Evolutionary conservation across 2,329 filamentous ascomycete species (phyloP).

Genomic region (Aspergillus alliaceus): DNA sequence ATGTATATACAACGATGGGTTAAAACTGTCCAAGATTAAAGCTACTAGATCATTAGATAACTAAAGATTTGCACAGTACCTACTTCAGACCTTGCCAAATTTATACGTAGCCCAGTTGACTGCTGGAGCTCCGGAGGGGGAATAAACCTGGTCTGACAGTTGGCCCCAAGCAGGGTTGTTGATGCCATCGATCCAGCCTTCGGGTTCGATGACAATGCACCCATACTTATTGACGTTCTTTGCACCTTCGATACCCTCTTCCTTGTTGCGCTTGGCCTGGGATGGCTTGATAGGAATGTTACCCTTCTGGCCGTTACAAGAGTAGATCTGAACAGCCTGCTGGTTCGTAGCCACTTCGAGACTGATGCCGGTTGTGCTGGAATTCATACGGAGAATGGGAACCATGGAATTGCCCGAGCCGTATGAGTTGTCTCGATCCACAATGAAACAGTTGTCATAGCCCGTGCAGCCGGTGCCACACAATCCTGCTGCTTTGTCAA

Average conservation of each 20-base stretch:
- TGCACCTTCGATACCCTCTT: slow-evolving; percentile 51
- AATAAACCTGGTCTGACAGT: slow-evolving; percentile 42
- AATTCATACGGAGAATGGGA: slow-evolving; percentile 60
- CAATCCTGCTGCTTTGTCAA: slow-evolving; percentile 65
- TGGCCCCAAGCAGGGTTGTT: slow-evolving; percentile 88
- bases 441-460: slow-evolving; percentile 65
- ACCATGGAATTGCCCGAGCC: slow-evolving; percentile 34
- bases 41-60: background rate
- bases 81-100: slow-evolving; percentile 40
- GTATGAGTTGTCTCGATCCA: slow-evolving; percentile 44
- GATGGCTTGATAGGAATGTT: slow-evolving; percentile 45
- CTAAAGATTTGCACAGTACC: background rate
- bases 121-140: slow-evolving; percentile 39
- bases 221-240: slow-evolving; percentile 64
- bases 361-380: slow-evolving; percentile 75
- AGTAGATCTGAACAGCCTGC: slow-evolving; percentile 84
- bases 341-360: slow-evolving; percentile 82
- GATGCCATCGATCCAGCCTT: slow-evolving; percentile 92
- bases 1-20: slow-evolving; percentile 1
- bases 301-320: slow-evolving; percentile 76
- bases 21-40: background rate
- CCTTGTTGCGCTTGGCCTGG: slow-evolving; percentile 53
- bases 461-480: slow-evolving; percentile 82
- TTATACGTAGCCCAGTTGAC: slow-evolving; percentile 47
- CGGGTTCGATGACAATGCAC: slow-evolving; percentile 85